phyloP scores from a whole-genome alignment of 75 land plant genomes.

The Azolla pinnata region DNA sequence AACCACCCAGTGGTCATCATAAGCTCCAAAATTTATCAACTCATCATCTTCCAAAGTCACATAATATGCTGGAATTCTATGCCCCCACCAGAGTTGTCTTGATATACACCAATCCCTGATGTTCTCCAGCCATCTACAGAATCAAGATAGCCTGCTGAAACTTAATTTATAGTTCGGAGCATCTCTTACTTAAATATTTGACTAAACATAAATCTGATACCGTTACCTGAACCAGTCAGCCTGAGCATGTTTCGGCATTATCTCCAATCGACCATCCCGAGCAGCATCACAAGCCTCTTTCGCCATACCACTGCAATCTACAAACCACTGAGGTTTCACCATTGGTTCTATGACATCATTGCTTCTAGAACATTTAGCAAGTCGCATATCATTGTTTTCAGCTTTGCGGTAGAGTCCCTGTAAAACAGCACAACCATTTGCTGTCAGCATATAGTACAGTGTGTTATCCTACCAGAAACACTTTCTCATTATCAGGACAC shows the following conservation, averaged over 20 bases:
- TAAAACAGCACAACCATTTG: constrained; percentile 3
- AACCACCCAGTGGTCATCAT: constrained; percentile 88
- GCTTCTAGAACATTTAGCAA: constrained; percentile 84
- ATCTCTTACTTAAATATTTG: neutral
- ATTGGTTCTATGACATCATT: constrained; percentile 86
- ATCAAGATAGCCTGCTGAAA: neutral
- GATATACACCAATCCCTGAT: constrained; percentile 99
- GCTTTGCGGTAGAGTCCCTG: constrained; percentile 83
- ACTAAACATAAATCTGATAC: neutral
- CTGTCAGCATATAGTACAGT: no score
- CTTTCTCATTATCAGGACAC: neutral
- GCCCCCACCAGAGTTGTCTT: constrained; percentile 99
- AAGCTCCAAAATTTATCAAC: constrained; percentile 65
- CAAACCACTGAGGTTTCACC: constrained; percentile 98
- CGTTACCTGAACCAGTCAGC: constrained; percentile 78
- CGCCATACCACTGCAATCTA: constrained; percentile 72
- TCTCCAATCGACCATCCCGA: constrained; percentile 54
- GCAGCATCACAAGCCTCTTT: constrained; percentile 76
- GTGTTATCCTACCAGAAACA: no score
- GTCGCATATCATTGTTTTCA: constrained; percentile 78
- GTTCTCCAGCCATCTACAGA: constrained; percentile 78
- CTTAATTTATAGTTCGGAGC: neutral
- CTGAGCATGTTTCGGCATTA: constrained; percentile 69
- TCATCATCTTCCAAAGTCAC: constrained; percentile 66
- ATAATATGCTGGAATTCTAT: constrained; percentile 95